Evolutionary conservation across 495 filamentous ascomycete genomes (phyloP), one percentile per base, ranked within the genome.

Genomic region (Trypethelium eluteriae): DNA sequence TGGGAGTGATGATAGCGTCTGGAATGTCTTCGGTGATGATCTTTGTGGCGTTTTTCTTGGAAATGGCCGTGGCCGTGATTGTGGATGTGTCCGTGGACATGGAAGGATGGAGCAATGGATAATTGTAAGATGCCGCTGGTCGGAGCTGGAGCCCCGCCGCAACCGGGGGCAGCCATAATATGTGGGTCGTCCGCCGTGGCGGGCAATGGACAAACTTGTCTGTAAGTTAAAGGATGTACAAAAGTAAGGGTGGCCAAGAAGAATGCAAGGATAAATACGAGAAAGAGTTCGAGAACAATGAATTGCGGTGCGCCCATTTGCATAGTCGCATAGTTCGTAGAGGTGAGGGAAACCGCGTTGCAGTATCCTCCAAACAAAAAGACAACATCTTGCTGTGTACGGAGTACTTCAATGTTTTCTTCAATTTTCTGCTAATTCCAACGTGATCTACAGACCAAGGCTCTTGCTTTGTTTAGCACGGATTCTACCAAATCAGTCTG

Each of bases 191-290:
- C 0, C 9, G 64, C 62, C 39, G 68, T 25, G 57, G 59, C n/a
- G 70, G 72, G 39, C 66, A 70, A 67, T 61, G 67, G 34, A 53
- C 80, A 59, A 67, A 77, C 70, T 36, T 69, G 78, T 62, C 11
- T 46, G 70, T 1, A 63, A 81, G 70, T 71, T 73, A 64, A 64
- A 78, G 61, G 64, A 86, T 63, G 65, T 74, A 71, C 70, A 85
- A 79, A 68, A 86, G 83, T 77, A 70, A 87, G 87, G 49, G 78
- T 44, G n/a, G 63, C 64, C 6, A 83, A 83, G 74, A 87, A 84
- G 74, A 88, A 81, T 66, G 78, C 72, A 63, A 86, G 53, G 32
- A 84, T 73, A 62, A 87, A 78, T 46, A 83, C 65, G 50, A 73
- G n/a, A 16, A 63, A 85, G 70, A 59, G 18, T 14, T 25, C 0